Percentiles rank a stretch among this genome's conserved stretches.
Evolutionary conservation across 2,329 filamentous ascomycete genomes (phyloP).

Genomic region (Neonectria sp.): DNA sequence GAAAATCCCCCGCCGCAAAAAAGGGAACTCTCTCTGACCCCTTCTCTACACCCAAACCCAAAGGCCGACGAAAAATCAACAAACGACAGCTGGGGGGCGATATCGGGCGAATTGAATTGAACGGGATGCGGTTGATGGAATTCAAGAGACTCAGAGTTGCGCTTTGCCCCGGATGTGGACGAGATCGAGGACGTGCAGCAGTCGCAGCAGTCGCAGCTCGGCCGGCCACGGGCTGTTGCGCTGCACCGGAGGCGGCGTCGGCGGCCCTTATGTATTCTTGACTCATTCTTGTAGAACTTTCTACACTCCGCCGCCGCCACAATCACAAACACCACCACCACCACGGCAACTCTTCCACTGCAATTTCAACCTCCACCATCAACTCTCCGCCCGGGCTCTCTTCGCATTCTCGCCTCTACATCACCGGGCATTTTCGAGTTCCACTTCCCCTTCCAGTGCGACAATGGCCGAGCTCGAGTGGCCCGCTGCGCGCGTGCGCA

Average conservation of each 20-base stretch:
- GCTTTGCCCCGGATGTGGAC: slow-evolving; percentile 34
- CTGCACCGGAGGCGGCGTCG: slow-evolving; percentile 39
- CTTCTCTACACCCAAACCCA: slow-evolving; percentile 24
- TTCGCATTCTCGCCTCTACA: slow-evolving; percentile 36
- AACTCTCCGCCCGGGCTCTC: slow-evolving; percentile 38
- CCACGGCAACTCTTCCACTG: slow-evolving; percentile 35
- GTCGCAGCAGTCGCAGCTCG: slow-evolving; percentile 37
- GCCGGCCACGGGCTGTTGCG: slow-evolving; percentile 45
- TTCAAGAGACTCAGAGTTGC: slow-evolving; percentile 11
- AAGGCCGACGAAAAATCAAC: not conserved
- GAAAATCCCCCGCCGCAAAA: slow-evolving; percentile 27
- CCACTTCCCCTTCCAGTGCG: slow-evolving; percentile 43
- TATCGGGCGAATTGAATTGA: slow-evolving; percentile 18
- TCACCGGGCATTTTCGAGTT: slow-evolving; percentile 46
- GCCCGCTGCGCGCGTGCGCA: slow-evolving; percentile 85
- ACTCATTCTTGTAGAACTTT: slow-evolving; percentile 64
- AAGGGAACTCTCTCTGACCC: slow-evolving; percentile 12
- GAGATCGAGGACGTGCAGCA: slow-evolving; percentile 45
- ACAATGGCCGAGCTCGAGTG: slow-evolving; percentile 77
- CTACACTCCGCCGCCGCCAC: slow-evolving; percentile 49
- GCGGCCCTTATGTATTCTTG: slow-evolving; percentile 56
- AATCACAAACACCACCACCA: slow-evolving; percentile 33
- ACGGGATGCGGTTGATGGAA: slow-evolving; percentile 18
- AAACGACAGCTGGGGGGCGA: not conserved
- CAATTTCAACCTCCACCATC: slow-evolving; percentile 26